phyloP scores from a whole-genome alignment of 2,329 filamentous ascomycete species.

The Trichoderma atroviride region DNA sequence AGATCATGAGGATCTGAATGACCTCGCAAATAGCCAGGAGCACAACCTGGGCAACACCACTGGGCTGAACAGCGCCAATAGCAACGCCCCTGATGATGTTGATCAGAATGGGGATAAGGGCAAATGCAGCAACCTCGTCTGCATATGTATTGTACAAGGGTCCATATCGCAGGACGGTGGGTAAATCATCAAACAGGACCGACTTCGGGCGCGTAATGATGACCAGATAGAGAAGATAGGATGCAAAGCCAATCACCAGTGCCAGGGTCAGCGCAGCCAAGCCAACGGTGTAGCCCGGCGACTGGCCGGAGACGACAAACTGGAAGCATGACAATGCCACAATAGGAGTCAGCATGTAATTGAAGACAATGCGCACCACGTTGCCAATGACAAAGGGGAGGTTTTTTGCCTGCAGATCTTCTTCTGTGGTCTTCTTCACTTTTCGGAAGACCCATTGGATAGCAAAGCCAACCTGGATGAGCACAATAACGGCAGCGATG shows the following conservation, averaged over 20 bases:
- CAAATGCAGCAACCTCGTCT: conserved; percentile 88
- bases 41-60: conserved; percentile 90
- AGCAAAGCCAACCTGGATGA: conserved; percentile 77
- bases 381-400: conserved; percentile 82
- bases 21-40: conserved; percentile 93
- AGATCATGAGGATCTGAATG: conserved; percentile 80
- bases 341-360: conserved; percentile 87
- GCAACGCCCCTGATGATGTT: conserved; percentile 86
- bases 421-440: conserved; percentile 72
- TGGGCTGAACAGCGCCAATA: conserved; percentile 89
- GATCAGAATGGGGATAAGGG: conserved; percentile 81
- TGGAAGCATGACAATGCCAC: conserved; percentile 89
- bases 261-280: conserved; percentile 76
- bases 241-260: conserved; percentile 70
- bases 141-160: conserved; percentile 97
- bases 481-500: conserved; percentile 64
- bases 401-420: conserved; percentile 90
- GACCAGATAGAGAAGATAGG: conserved; percentile 81
- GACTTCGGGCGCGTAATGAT: conserved; percentile 79
- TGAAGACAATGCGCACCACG: conserved; percentile 83
- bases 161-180: conserved; percentile 86
- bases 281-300: conserved; percentile 70
- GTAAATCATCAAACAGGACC: conserved; percentile 88
- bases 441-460: conserved; percentile 75
- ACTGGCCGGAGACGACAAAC: conserved; percentile 71